phyloP scores from a whole-genome alignment of 495 filamentous ascomycete species.

The Xylaria scruposa region DNA sequence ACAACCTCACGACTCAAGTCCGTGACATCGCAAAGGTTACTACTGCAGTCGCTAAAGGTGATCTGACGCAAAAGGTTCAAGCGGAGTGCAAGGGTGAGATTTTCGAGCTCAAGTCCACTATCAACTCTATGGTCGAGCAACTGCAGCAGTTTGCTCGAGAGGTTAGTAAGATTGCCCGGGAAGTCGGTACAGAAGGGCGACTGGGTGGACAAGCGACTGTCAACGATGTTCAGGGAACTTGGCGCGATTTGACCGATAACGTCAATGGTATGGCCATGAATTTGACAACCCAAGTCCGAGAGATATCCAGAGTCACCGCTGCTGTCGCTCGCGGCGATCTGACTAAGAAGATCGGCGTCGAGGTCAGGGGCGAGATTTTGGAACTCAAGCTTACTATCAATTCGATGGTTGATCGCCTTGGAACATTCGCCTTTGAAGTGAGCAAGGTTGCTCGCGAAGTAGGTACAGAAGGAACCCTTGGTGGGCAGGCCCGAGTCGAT shows the following conservation, averaged over 20 bases:
- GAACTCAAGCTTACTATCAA: slow-evolving; percentile 98
- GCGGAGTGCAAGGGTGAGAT: slow-evolving; percentile 98
- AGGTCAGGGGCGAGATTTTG: slow-evolving; percentile 94
- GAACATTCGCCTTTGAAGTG: slow-evolving; percentile 97
- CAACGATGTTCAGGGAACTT: slow-evolving; percentile 96
- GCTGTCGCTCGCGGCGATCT: slow-evolving; percentile 95
- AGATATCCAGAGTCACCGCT: slow-evolving; percentile 97
- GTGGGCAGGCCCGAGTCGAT: slow-evolving; percentile 94
- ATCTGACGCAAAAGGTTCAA: slow-evolving; percentile 95
- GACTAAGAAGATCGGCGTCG: slow-evolving; percentile 93
- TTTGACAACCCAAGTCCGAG: slow-evolving; percentile 95
- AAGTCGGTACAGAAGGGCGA: slow-evolving; percentile 95
- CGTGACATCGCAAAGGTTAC: slow-evolving; percentile 98
- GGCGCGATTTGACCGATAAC: slow-evolving; percentile 96
- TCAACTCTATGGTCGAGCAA: slow-evolving; percentile 99
- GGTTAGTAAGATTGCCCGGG: slow-evolving; percentile 96
- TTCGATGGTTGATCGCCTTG: slow-evolving; percentile 96
- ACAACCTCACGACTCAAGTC: slow-evolving; percentile 96
- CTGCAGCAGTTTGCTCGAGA: slow-evolving; percentile 95
- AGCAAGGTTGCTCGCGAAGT: slow-evolving; percentile 98
- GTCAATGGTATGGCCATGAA: slow-evolving; percentile 99
- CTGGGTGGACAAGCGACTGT: slow-evolving; percentile 96
- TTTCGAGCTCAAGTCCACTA: slow-evolving; percentile 91
- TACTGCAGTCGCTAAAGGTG: slow-evolving; percentile 95
- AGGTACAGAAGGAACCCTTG: slow-evolving; percentile 94